Base-by-base conservation (phyloP, 1,284 basidiomycete genomes). In the Trametes pubescens region DNA sequence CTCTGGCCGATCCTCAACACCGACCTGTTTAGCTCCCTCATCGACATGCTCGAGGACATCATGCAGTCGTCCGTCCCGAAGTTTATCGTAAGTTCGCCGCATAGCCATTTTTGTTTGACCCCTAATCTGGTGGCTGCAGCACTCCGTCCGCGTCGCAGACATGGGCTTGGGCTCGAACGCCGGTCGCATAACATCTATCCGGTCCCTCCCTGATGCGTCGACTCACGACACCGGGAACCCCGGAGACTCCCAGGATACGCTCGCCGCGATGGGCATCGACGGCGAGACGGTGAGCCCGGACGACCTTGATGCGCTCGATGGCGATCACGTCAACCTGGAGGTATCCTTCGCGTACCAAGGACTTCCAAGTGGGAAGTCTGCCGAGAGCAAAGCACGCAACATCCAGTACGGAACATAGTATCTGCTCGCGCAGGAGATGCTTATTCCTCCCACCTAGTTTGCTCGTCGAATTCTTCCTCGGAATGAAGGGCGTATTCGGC, bases 321-420 rank as follows among this genome's bases (percentile, higher is more conserved):
- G 70, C 6, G 75, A 76, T 46, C 74, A 77, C 43, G 69, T 77
- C 61, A 94, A 95, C 76, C 82, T 93, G 69, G 93, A 96, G 76
- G 77, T 93, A 26, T 87, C 88, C 0, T 84, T 95, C 67, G 86
- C 87, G 7, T 95, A 94, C 76, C 84, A 87, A 38, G 90, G 92
- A 0, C 76, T 84, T 18, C 87, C 87, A 2, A 87, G 81, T 24
- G 76, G 79, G 2, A 46, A 65, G 9, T 64, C 77, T 73, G 71
- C 79, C 68, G 69, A 77, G 75, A 64, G 79, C 78, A 73, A 84
- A 76, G 81, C 83, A 0, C 76, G 75, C 3, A 93, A 92, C 72
- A 86, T 90, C 9, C 88, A 89, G 80, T 80, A 40, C 37, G 35
- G 5, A 6, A 11, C 37, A 43, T 29, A n/a, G 16, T 5, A 24